Conservation (phyloP, 257 asterid species). For the Nicotiana knightiana region DNA sequence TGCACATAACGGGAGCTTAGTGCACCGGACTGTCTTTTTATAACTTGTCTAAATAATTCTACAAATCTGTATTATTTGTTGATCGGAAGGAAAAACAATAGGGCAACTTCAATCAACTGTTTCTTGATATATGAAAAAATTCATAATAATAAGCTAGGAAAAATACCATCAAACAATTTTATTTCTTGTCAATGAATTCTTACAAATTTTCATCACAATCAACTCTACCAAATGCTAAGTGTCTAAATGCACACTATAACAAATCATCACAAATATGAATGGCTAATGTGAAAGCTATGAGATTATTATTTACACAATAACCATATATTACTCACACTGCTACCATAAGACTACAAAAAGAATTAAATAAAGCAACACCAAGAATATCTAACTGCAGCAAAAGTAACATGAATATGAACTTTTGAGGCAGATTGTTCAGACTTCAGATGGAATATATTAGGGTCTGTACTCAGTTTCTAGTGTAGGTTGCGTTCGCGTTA, state of each 20-base stretch:
- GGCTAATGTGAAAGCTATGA: conserved; percentile 10
- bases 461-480: conserved; percentile 39
- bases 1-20: too few species aligned
- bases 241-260: conserved; percentile 10
- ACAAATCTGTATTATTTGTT: neutral
- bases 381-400: conserved; percentile 9
- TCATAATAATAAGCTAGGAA: neutral
- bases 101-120: neutral
- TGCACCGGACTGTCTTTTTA: too few species aligned
- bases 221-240: conserved; percentile 1
- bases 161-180: neutral
- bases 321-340: conserved; percentile 14
- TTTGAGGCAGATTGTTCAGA: conserved; percentile 8
- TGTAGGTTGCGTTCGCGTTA: conserved; percentile 40
- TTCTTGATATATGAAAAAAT: neutral
- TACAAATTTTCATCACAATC: neutral
- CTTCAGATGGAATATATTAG: neutral
- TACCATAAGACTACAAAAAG: neutral
- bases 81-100: neutral
- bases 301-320: conserved; percentile 13
- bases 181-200: neutral
- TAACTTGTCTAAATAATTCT: neutral
- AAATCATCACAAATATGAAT: neutral
- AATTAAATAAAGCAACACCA: conserved; percentile 13
- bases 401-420: neutral